Conservation (phyloP, 106 monocot species). For the Dendrobium chrysotoxum region DNA sequence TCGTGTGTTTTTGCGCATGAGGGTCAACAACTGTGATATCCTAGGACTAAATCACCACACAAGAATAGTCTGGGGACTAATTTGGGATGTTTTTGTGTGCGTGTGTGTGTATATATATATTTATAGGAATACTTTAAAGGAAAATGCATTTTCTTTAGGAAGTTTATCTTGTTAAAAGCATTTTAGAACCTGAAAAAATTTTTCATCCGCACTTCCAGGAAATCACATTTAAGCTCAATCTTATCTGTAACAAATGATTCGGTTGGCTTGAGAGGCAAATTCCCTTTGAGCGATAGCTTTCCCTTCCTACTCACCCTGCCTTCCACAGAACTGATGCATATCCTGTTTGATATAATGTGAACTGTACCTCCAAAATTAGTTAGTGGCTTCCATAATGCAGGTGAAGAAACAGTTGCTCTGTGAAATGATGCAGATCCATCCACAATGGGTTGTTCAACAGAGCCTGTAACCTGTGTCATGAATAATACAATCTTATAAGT, state of each 20-base stretch:
- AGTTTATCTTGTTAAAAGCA: conserved; percentile 1
- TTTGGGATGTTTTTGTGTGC: not conserved
- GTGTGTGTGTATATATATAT: not conserved
- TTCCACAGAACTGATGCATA: conserved; percentile 90
- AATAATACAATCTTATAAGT: not conserved
- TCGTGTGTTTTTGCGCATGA: too few species aligned
- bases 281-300: conserved; percentile 81
- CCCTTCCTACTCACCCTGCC: conserved; percentile 88
- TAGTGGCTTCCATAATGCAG: conserved; percentile 73
- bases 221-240: conserved; percentile 93
- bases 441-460: conserved; percentile 81
- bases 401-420: conserved; percentile 86
- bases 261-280: conserved; percentile 72
- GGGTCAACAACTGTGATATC: too few species aligned
- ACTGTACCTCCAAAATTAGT: conserved; percentile 87
- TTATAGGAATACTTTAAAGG: not conserved
- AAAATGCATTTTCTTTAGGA: not conserved
- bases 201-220: conserved; percentile 87
- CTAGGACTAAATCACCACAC: too few species aligned
- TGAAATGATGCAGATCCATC: conserved; percentile 98
- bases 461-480: conserved; percentile 76
- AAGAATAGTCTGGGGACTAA: too few species aligned
- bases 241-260: conserved; percentile 64
- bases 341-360: conserved; percentile 67
- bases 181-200: conserved; percentile 78